These are phyloP conservation scores for Brettanomyces sp. DNA, from an alignment of 805 yeast species.

Conservation along the genomic window DNA sequence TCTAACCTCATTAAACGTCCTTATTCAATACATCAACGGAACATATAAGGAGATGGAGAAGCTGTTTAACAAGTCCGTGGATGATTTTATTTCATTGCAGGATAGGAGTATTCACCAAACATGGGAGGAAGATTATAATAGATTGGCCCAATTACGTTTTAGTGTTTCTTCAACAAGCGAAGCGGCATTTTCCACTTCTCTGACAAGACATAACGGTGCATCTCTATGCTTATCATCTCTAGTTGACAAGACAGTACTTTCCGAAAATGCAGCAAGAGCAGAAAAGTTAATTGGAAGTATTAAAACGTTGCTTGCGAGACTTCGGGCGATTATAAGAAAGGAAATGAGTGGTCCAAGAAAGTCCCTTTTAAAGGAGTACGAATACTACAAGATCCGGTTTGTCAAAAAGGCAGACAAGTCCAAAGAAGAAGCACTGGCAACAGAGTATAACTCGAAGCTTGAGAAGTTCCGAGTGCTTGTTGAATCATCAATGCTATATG, in stretches of 20 bases:
- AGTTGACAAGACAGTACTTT: constrained; percentile 23
- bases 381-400: constrained; percentile 29
- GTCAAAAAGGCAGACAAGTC: constrained; percentile 11
- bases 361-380: constrained; percentile 32
- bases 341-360: constrained; percentile 29
- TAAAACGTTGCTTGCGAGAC: constrained; percentile 15
- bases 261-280: constrained; percentile 24
- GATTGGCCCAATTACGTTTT: constrained; percentile 14
- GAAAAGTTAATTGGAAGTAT: constrained; percentile 11
- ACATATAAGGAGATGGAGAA: constrained; percentile 33
- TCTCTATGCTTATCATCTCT: constrained; percentile 23
- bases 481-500: constrained; percentile 10
- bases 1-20: constrained; percentile 39
- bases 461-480: constrained; percentile 16
- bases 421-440: constrained; percentile 8
- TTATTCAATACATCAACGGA: constrained; percentile 42
- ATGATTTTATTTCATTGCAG: constrained; percentile 26
- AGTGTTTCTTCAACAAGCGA: too few species aligned
- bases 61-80: constrained; percentile 28
- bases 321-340: constrained; percentile 27
- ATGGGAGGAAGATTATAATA: constrained; percentile 29
- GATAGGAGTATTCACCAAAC: constrained; percentile 33
- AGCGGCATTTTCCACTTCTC: constrained; percentile 8
- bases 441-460: constrained; percentile 14
- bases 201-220: constrained; percentile 7